Evolutionary conservation across 495 filamentous ascomycete species (phyloP), one percentile per base, ranked within the genome.

Genomic region (Tetracladium setigerum): DNA sequence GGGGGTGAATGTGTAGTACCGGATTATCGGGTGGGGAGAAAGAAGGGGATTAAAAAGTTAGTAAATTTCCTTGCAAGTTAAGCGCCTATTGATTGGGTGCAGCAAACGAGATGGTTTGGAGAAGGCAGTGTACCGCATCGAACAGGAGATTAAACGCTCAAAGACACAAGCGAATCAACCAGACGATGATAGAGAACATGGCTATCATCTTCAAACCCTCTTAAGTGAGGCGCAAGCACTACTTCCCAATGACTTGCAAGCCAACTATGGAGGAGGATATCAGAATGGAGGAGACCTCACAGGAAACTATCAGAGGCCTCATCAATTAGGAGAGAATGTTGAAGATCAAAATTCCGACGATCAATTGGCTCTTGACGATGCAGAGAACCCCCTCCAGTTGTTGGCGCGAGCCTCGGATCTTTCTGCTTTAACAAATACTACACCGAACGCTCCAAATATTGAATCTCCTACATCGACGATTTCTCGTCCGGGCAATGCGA

Each of bases 41-140:
- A 84, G 48, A 86, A 86, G 59, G 83, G 83, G 3, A 80, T 86
- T 36, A 84, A 85, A 58, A 87, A 87, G 82, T 81, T 60, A 67
- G 76, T 61, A 30, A 31, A 27, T 3, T 46, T 41, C 33, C 40
- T n/a, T 12, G 30, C 2, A 34, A 17, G 16, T 30, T 34, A 14
- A 33, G 14, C 40, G 17, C 17, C 53, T 47, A 32, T 50, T 48
- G 15, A 46, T 30, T 11, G 33, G 6, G 16, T 43, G 9, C 51
- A 86, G 83, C 59, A 87, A 87, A 60, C 79, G 83, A 19, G 83
- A 78, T 30, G 83, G 83, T 0, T 60, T 87, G 42, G 82, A 85
- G 46, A 87, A 84, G 60, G 82, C 83, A 1, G 70, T 87, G 19
- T 76, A 82, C 55, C 82, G 84, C 55, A 82, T 87, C 39, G 81